Percentiles rank a stretch among this genome's conserved stretches.
phyloP scores from a whole-genome alignment of 2,329 filamentous ascomycete species.

The Phialophora tarda region DNA sequence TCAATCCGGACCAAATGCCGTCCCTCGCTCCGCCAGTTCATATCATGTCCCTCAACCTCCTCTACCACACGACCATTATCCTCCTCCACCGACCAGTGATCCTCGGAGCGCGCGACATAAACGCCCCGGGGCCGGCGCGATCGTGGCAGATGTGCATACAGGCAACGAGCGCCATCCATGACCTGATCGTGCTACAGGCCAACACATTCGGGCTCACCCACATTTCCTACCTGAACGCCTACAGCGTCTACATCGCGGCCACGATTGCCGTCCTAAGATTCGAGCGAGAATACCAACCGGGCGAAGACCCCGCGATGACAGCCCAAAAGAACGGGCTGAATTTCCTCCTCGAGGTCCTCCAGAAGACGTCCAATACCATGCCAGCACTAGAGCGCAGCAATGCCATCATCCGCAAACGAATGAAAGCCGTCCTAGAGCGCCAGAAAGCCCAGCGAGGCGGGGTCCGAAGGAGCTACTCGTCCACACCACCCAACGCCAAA shows the following conservation, averaged over 20 bases:
- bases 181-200: constrained; percentile 39
- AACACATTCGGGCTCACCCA: constrained; percentile 41
- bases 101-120: constrained; percentile 31
- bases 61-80: constrained; percentile 60
- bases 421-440: constrained; percentile 39
- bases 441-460: constrained; percentile 25
- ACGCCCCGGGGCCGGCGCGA: constrained; percentile 26
- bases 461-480: constrained; percentile 26
- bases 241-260: constrained; percentile 41
- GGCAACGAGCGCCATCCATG: constrained; percentile 40
- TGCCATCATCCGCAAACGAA: constrained; percentile 40
- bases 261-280: constrained; percentile 41
- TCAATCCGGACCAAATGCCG: constrained; percentile 44
- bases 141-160: constrained; percentile 38
- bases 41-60: constrained; percentile 53
- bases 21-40: constrained; percentile 51
- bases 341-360: constrained; percentile 39
- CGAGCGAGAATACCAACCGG: constrained; percentile 35
- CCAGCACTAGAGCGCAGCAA: constrained; percentile 40
- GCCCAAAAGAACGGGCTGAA: constrained; percentile 34
- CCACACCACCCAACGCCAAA: constrained; percentile 27
- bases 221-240: constrained; percentile 41
- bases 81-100: constrained; percentile 62
- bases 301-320: constrained; percentile 32
- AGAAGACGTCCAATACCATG: constrained; percentile 39